Evolutionary conservation across 805 yeast genomes (phyloP).

Genomic region (Starmerella apis): DNA sequence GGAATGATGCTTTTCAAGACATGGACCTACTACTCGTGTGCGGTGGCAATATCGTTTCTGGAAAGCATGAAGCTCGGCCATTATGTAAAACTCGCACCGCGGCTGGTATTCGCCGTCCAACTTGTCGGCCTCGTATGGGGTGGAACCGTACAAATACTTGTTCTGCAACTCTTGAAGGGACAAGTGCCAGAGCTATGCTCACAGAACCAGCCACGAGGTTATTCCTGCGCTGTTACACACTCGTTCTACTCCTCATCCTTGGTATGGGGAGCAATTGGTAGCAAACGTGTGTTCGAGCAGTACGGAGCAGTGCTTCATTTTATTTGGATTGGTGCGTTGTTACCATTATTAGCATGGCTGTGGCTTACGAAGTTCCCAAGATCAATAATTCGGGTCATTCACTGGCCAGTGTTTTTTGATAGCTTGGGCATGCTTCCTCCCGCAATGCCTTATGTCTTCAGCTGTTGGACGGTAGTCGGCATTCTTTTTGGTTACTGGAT

Average conservation of each 20-base stretch:
- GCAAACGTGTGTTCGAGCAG: slow-evolving; percentile 47
- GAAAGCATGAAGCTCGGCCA: slow-evolving; percentile 55
- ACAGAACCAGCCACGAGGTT: slow-evolving; percentile 36
- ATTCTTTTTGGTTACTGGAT: slow-evolving; percentile 48
- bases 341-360: slow-evolving; percentile 37
- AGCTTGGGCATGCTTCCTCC: slow-evolving; percentile 61
- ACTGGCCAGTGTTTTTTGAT: slow-evolving; percentile 58
- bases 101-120: slow-evolving; percentile 47
- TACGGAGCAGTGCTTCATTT: slow-evolving; percentile 49
- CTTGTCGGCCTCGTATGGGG: slow-evolving; percentile 39
- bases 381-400: slow-evolving; percentile 39
- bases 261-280: slow-evolving; percentile 59
- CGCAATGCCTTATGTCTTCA: slow-evolving; percentile 59
- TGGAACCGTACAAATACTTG: slow-evolving; percentile 37
- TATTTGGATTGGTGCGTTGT: slow-evolving; percentile 46
- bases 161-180: slow-evolving; percentile 35
- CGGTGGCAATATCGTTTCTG: slow-evolving; percentile 45
- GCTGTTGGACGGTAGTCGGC: slow-evolving; percentile 46
- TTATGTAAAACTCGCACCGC: slow-evolving; percentile 54
- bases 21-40: slow-evolving; percentile 45
- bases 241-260: slow-evolving; percentile 48
- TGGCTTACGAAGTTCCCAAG: slow-evolving; percentile 34
- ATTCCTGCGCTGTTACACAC: slow-evolving; percentile 40
- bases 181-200: slow-evolving; percentile 38
- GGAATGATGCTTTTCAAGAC: slow-evolving; percentile 56